Base-by-base conservation (phyloP, 2,329 filamentous ascomycete species). In the Nemania abortiva region DNA sequence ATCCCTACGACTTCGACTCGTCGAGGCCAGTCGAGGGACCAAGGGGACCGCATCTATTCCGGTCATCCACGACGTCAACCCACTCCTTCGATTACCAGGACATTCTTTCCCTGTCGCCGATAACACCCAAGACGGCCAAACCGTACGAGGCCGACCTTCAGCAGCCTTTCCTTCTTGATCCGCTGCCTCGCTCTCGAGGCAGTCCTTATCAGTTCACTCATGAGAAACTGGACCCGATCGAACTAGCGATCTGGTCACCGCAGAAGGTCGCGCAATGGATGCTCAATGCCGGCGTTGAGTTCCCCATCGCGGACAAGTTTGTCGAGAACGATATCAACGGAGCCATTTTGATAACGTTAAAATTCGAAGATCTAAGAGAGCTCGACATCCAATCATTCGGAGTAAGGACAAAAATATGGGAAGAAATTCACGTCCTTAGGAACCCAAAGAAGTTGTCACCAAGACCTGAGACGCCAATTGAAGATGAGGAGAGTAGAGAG, bases 281-380 rank as follows among this genome's bases (percentile, higher is more conserved):
- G 94, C 88, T 91, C 76, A 89, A 93, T 79, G 89, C 90, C 53
- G 94, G 93, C 74, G 90, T 97, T 78, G 95, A 97, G 78, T 83
- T 89, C 60, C 83, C 86, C 6, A 86, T 95, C 59, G 91, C 96
- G 11, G 91, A 97, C 76, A 93, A 92, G 74, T 98, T 99, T 76
- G 87, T 95, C 70, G 88, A 92, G 75, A 97, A 99, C 79, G 95
- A 99, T 78, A 98, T 99, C 79, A 94, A 91, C 29, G 95, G 95
- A 15, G 87, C 90, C 4, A 93, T 98, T 65, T 84, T 98, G 22
- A 90, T 97, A 61, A 94, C 95, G n/a, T 84, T 99, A 52, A 94
- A 97, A 77, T 95, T 95, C 74, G 94, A 97, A 72, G 95, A 96
- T 75, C 83, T 96, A 65, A 91, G 91, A 79, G 93, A 96, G 80